These are phyloP conservation scores for Hansfordia pulvinata DNA, from an alignment of 2,329 filamentous ascomycete species.

Conservation along the genomic window DNA sequence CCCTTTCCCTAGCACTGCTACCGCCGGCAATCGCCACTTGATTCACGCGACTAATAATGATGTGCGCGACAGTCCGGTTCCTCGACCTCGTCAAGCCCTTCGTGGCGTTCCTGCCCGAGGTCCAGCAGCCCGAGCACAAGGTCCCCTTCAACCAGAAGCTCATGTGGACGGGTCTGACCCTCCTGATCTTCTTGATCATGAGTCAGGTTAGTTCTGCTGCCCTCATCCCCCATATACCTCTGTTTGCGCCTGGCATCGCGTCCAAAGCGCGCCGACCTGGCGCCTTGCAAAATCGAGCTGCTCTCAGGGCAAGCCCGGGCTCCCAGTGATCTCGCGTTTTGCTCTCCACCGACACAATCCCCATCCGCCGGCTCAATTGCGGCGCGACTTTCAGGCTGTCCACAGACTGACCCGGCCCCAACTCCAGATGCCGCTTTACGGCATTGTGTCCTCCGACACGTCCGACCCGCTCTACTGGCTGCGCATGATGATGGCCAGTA, in stretches of 20 bases:
- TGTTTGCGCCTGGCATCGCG: no score
- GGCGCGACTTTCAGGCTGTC: no score
- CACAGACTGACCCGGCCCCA: no score
- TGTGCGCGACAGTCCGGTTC: conserved; percentile 64
- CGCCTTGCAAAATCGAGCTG: no score
- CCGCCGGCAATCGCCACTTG: no score
- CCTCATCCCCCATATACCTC: background rate
- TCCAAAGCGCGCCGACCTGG: no score
- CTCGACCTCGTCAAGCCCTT: conserved; percentile 99
- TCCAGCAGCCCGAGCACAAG: conserved; percentile 96
- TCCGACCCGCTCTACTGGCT: conserved; percentile 99
- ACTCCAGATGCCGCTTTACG: conserved; percentile 90
- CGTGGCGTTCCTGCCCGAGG: conserved; percentile 97
- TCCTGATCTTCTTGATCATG: conserved; percentile 99
- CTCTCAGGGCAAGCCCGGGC: no score
- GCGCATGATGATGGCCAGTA: conserved; percentile 99
- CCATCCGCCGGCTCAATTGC: no score
- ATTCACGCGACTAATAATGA: no score
- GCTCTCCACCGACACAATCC: no score
- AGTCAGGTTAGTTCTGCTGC: conserved; percentile 37
- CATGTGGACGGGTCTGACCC: conserved; percentile 89
- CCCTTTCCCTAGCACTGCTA: no score
- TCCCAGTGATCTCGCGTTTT: no score
- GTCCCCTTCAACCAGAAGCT: conserved; percentile 97
- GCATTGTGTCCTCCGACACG: conserved; percentile 96